Conservation (phyloP, 176 grass and related monocot species). For the Panicum miliaceum region DNA sequence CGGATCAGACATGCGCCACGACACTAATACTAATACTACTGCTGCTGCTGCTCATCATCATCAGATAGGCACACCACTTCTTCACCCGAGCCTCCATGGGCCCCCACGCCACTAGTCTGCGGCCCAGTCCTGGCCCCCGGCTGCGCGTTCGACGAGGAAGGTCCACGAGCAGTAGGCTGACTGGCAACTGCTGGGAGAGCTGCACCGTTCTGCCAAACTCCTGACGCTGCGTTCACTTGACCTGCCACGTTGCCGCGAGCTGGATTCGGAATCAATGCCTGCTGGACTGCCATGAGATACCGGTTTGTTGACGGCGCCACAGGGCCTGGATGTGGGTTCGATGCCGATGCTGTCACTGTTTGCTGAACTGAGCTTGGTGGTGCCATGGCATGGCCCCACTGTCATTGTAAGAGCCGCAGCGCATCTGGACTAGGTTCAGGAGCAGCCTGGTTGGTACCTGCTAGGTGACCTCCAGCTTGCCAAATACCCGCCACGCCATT, state of each 20-base stretch:
- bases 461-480: background rate
- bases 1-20: background rate
- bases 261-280: background rate
- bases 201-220: background rate
- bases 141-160: background rate
- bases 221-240: background rate
- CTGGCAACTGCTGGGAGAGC: background rate
- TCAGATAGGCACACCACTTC: conserved; percentile 48
- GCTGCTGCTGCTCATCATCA: conserved; percentile 5
- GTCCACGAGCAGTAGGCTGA: background rate
- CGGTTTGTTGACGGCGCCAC: background rate
- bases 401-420: background rate
- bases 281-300: background rate
- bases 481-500: background rate
- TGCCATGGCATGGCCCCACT: background rate
- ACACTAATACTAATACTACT: too few relatives aligned
- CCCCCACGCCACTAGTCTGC: background rate
- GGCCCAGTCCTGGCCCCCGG: background rate
- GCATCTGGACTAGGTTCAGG: background rate
- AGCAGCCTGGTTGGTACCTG: background rate
- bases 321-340: background rate
- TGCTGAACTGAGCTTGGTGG: conserved; percentile 3
- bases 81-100: background rate
- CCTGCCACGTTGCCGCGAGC: background rate
- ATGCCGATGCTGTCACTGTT: background rate